phyloP scores from a whole-genome alignment of 2,329 filamentous ascomycete genomes.

The Fusarium anguioides region DNA sequence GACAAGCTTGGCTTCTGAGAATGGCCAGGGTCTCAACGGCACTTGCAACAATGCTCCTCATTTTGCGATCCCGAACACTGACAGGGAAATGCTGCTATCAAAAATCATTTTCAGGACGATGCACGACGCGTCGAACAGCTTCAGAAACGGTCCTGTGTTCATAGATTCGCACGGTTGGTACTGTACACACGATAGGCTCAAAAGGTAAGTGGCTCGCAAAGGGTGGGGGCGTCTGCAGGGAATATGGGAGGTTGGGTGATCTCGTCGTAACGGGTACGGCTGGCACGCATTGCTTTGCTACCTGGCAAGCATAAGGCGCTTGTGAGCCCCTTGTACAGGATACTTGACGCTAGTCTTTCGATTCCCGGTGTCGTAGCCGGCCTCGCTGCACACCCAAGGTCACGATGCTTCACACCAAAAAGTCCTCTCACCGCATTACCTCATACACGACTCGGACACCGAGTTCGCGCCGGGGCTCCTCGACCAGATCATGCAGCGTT shows the following conservation, averaged over 20 bases:
- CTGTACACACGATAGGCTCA: slow-evolving; percentile 30
- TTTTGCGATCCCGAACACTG: slow-evolving; percentile 39
- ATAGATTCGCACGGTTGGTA: slow-evolving; percentile 31
- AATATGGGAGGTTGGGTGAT: slow-evolving; percentile 42
- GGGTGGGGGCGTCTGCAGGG: slow-evolving; percentile 37
- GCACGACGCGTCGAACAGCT: slow-evolving; percentile 38
- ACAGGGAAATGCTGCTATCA: slow-evolving; percentile 40
- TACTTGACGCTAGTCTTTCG: slow-evolving; percentile 32
- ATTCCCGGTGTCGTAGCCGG: slow-evolving; percentile 44
- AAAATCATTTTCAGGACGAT: slow-evolving; percentile 42
- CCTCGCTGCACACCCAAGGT: slow-evolving; percentile 38
- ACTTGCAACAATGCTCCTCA: slow-evolving; percentile 43
- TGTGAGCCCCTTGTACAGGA: slow-evolving; percentile 24
- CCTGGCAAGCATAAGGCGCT: slow-evolving; percentile 4
- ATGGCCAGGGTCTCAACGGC: slow-evolving; percentile 34
- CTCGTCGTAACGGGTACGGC: slow-evolving; percentile 42
- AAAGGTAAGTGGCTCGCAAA: slow-evolving; percentile 23
- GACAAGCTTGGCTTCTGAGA: slow-evolving; percentile 1
- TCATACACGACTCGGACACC: slow-evolving; percentile 46
- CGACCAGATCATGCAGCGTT: slow-evolving; percentile 42
- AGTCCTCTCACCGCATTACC: slow-evolving; percentile 47
- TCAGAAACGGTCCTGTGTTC: slow-evolving; percentile 27
- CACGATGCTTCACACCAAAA: slow-evolving; percentile 45
- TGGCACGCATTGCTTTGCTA: slow-evolving; percentile 25
- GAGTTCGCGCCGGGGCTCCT: slow-evolving; percentile 45